Evolutionary conservation across 345 rosid species (phyloP).

Genomic region (Noccaea caerulescens): DNA sequence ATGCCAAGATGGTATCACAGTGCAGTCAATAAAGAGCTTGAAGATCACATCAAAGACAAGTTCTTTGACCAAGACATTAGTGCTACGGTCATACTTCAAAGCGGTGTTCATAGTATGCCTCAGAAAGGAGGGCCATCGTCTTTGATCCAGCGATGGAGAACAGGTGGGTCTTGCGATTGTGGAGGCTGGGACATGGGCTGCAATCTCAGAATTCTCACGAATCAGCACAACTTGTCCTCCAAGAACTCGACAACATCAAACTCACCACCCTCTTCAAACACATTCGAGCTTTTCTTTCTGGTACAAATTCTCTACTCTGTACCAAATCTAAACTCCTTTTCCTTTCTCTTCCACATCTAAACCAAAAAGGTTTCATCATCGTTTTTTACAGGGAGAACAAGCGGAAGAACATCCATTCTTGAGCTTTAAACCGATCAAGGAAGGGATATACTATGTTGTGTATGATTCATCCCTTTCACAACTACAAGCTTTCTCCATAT

Average conservation of each 20-base stretch:
- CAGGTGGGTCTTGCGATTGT: conserved; percentile 96
- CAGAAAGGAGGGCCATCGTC: conserved; percentile 87
- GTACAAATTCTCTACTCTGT: conserved; percentile 43
- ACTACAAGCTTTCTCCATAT: conserved; percentile 77
- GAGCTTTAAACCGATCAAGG: conserved; percentile 67
- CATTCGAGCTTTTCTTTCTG: conserved; percentile 64
- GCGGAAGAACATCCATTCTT: conserved; percentile 59
- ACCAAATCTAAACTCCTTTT: neutral
- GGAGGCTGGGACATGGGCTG: conserved; percentile 99
- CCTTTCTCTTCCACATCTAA: conserved; percentile 5
- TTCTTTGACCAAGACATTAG: conserved; percentile 45
- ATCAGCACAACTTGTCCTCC: conserved; percentile 44
- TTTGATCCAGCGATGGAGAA: conserved; percentile 82
- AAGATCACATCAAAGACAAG: conserved; percentile 32
- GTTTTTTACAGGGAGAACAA: conserved; percentile 61
- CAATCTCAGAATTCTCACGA: conserved; percentile 65
- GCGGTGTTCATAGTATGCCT: conserved; percentile 84
- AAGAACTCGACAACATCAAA: conserved; percentile 45
- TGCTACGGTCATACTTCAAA: conserved; percentile 82
- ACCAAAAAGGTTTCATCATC: conserved; percentile 19
- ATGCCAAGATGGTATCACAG: conserved; percentile 52
- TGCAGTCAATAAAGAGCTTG: conserved; percentile 31
- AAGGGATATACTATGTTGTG: conserved; percentile 74
- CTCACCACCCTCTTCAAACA: conserved; percentile 46
- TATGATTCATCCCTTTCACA: conserved; percentile 64